Percentiles rank a stretch among this genome's conserved stretches.
Evolutionary conservation across 345 rosid species (phyloP).

Genomic region (Pistacia vera): DNA sequence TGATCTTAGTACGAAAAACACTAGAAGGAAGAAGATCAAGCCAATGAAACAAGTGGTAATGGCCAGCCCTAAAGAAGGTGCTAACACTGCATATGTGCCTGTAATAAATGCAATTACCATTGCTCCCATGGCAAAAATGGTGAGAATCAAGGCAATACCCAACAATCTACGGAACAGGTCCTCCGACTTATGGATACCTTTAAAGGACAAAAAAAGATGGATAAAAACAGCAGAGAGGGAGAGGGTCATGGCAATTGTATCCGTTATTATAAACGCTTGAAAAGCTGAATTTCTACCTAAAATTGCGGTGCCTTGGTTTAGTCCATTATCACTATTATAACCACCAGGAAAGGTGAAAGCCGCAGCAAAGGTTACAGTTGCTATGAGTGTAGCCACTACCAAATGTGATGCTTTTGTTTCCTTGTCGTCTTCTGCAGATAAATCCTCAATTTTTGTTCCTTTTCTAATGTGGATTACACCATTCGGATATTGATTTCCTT

Average conservation of each 20-base stretch:
- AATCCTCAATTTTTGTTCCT: neutral
- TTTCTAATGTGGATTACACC: neutral
- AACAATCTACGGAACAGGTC: neutral
- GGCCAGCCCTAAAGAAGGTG: no score
- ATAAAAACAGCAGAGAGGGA: neutral
- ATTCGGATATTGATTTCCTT: neutral
- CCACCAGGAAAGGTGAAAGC: neutral
- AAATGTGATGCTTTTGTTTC: neutral
- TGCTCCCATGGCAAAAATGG: neutral
- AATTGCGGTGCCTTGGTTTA: constrained; percentile 7
- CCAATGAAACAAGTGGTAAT: no score
- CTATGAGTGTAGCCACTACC: constrained; percentile 4
- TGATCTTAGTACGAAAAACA: no score
- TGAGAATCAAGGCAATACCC: rapidly evolving
- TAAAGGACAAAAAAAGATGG: neutral
- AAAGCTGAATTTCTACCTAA: neutral
- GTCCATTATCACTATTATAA: neutral
- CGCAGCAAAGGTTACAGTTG: neutral
- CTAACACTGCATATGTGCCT: no score
- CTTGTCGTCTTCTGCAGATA: neutral
- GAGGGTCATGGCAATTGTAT: neutral
- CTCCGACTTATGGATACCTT: neutral
- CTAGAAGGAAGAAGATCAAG: no score
- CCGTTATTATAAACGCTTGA: neutral
- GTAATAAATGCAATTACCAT: neutral